Evolutionary conservation across 2,329 filamentous ascomycete species (phyloP).

Genomic region (Colletotrichum horii): DNA sequence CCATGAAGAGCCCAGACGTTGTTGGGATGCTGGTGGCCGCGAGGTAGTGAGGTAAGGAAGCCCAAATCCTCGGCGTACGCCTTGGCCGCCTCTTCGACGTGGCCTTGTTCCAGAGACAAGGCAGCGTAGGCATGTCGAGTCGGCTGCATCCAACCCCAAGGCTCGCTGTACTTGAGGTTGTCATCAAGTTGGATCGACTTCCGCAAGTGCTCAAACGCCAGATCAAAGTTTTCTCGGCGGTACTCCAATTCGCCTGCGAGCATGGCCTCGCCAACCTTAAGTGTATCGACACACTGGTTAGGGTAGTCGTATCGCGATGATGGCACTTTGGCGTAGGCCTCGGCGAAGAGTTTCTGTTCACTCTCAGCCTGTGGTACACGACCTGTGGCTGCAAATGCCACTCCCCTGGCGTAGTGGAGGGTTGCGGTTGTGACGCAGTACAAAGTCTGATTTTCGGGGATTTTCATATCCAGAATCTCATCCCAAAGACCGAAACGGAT

Average conservation of each 20-base stretch:
- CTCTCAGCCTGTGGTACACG: slow-evolving; percentile 57
- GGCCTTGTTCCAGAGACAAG: slow-evolving; percentile 69
- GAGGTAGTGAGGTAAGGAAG: slow-evolving; percentile 59
- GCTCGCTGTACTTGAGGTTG: slow-evolving; percentile 70
- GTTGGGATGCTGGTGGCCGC: slow-evolving; percentile 70
- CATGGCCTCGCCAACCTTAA: slow-evolving; percentile 68
- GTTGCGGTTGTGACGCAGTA: slow-evolving; percentile 75
- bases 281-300: slow-evolving; percentile 67
- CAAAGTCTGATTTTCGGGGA: slow-evolving; percentile 63
- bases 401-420: slow-evolving; percentile 68
- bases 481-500: slow-evolving; percentile 77
- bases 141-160: slow-evolving; percentile 82
- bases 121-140: slow-evolving; percentile 74
- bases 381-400: slow-evolving; percentile 67
- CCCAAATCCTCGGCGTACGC: slow-evolving; percentile 69
- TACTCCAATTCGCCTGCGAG: slow-evolving; percentile 77
- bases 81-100: slow-evolving; percentile 55
- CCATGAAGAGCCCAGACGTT: slow-evolving; percentile 81
- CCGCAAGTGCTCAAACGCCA: slow-evolving; percentile 64
- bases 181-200: slow-evolving; percentile 66
- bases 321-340: slow-evolving; percentile 57
- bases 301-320: slow-evolving; percentile 69
- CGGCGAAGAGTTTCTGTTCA: slow-evolving; percentile 55
- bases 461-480: slow-evolving; percentile 60
- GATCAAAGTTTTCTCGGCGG: slow-evolving; percentile 60